Evolutionary conservation across 805 yeast genomes (phyloP).

Genomic region (Wickerhamiella galacta): DNA sequence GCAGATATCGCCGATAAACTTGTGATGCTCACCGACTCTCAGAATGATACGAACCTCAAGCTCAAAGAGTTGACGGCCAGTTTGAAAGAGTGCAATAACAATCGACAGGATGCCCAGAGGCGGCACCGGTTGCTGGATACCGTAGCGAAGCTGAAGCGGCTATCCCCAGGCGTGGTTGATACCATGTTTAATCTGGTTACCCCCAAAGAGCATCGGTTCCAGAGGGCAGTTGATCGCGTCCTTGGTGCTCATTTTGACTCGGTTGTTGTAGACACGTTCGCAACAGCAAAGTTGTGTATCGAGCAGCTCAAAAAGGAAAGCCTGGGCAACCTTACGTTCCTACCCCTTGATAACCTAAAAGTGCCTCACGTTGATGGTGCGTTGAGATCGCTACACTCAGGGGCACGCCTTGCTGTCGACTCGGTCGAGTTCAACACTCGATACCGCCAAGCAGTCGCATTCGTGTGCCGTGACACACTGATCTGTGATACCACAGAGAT

Average conservation of each 20-base stretch:
- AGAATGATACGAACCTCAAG: slow-evolving; percentile 33
- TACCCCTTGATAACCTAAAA: slow-evolving; percentile 68
- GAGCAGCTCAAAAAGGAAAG: slow-evolving; percentile 69
- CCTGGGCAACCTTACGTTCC: slow-evolving; percentile 69
- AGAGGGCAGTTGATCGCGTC: slow-evolving; percentile 26
- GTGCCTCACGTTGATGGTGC: slow-evolving; percentile 36
- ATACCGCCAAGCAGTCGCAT: slow-evolving; percentile 62
- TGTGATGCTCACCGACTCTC: background rate
- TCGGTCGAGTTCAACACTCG: slow-evolving; percentile 50
- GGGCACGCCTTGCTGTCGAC: slow-evolving; percentile 56
- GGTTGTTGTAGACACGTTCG: slow-evolving; percentile 57
- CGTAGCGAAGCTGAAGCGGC: slow-evolving; percentile 46
- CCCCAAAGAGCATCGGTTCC: slow-evolving; percentile 30
- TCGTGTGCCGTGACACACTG: slow-evolving; percentile 62
- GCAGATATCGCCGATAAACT: slow-evolving; percentile 22
- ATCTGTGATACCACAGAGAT: slow-evolving; percentile 53
- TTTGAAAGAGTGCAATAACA: slow-evolving; percentile 59
- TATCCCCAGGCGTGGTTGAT: slow-evolving; percentile 78
- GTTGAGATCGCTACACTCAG: slow-evolving; percentile 29
- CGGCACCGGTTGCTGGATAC: slow-evolving; percentile 61
- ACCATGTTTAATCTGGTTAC: slow-evolving; percentile 62
- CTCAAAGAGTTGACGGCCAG: slow-evolving; percentile 41
- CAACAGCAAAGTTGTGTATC: slow-evolving; percentile 61
- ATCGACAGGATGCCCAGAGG: slow-evolving; percentile 54
- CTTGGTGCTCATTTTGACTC: slow-evolving; percentile 71